phyloP scores from a whole-genome alignment of 2,329 filamentous ascomycete species.

The Ophiostoma fasciatum region DNA sequence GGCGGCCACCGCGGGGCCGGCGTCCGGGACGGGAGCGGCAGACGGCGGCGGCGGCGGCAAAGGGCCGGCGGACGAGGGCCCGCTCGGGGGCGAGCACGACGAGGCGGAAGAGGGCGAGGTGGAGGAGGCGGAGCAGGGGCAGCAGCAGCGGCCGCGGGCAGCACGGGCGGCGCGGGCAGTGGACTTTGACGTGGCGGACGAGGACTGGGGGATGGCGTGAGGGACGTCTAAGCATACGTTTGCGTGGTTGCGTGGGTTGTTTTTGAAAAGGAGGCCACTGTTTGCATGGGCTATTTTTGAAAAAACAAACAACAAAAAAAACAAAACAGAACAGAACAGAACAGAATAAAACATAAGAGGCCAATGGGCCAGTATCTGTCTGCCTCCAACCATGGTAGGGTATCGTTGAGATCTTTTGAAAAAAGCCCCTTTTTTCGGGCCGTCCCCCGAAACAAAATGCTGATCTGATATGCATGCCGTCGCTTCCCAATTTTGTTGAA shows the following conservation, averaged over 20 bases:
- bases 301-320: no score
- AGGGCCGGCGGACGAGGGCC: background rate
- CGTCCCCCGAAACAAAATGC: constrained; percentile 4
- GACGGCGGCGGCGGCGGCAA: background rate
- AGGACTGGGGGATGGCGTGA: constrained; percentile 27
- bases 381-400: constrained; percentile 12
- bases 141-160: background rate
- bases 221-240: background rate
- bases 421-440: background rate
- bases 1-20: no score
- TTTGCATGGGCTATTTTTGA: no score
- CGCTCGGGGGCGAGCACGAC: background rate
- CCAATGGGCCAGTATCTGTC: constrained; percentile 2
- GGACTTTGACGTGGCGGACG: constrained; percentile 40
- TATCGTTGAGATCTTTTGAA: constrained; percentile 22
- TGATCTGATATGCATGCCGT: background rate
- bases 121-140: background rate
- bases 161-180: constrained; percentile 24
- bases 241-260: background rate
- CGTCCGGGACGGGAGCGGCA: no score
- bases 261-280: no score
- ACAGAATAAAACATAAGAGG: no score
- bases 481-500: constrained; percentile 14
- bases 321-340: no score
- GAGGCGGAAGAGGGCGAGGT: background rate